Evolutionary conservation across 2,329 filamentous ascomycete genomes (phyloP).

Genomic region (Seiridium cupressi): DNA sequence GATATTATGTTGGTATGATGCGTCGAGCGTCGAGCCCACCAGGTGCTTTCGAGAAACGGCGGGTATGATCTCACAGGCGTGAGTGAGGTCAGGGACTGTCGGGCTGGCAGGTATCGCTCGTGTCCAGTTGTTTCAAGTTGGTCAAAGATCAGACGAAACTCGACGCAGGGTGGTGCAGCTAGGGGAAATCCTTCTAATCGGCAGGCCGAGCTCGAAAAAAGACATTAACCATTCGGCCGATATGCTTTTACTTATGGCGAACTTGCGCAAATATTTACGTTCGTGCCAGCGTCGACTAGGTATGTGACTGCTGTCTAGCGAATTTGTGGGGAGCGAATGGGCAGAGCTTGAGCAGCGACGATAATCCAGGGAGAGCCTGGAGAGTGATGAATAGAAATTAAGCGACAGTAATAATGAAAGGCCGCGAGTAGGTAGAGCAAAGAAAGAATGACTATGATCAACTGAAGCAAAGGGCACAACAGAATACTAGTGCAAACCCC

Average conservation of each 20-base stretch:
- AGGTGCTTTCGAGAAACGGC: background rate
- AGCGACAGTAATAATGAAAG: background rate
- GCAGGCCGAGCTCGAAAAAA: background rate
- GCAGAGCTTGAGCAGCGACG: background rate
- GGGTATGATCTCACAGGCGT: background rate
- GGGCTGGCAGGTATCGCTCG: background rate
- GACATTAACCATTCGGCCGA: background rate
- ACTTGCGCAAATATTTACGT: background rate
- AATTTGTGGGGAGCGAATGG: background rate
- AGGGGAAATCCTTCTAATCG: background rate
- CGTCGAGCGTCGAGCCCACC: background rate
- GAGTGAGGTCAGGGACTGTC: background rate
- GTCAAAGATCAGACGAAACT: slow-evolving; percentile 5
- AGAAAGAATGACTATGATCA: background rate
- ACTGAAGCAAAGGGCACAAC: background rate
- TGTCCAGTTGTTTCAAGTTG: background rate
- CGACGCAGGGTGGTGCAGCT: background rate
- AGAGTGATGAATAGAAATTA: background rate
- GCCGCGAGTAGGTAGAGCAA: background rate
- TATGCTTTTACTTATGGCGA: too few relatives aligned
- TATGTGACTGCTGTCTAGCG: background rate
- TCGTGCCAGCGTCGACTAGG: too few relatives aligned
- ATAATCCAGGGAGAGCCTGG: background rate
- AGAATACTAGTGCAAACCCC: background rate
- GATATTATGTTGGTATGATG: background rate